Base-by-base conservation (phyloP, 2,329 filamentous ascomycete genomes). In the Proliferodiscus dingleyae region DNA sequence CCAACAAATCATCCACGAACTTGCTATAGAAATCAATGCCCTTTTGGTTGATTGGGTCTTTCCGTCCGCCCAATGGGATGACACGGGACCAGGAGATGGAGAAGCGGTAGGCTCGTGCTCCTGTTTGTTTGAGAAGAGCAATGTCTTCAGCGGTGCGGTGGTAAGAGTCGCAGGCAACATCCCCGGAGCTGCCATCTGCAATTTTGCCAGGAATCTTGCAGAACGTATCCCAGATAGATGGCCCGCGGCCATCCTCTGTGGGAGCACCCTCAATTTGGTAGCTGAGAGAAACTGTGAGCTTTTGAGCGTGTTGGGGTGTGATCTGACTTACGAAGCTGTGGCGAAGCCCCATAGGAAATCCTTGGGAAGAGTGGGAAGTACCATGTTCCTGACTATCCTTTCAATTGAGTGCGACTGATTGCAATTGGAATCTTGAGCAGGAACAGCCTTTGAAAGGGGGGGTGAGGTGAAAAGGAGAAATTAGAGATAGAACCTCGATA, bases 171-270 rank as follows among this genome's bases (percentile, higher is more conserved):
- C 89, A 95, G 29, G 89, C 88, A 34, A 87, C 77, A 41, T 80
- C 82, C 42, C 89, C 89, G 34, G 81, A 84, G 56, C 75, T 81
- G 47, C 80, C 83, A 59, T 87, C 85, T 45, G 87, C 87, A 59
- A 93, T 89, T 69, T 93, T 94, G 60, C 87, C 87, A 5, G 85
- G 81, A 43, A 80, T 83, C 52, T 78, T 78, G 68, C 85, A 90
- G 71, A 94, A 94, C n/a, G 78, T 83, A 68, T 95, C 89, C 89
- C 89, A 94, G 66, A 94, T 93, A 51, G 85, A 88, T 44, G 87
- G 82, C 18, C 79, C 85, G 53, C 88, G 85, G 54, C 88, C 89
- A 63, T 91, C 88, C 61, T 83, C 78, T 38, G 84, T 72, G 30
- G 76, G 72, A 38, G 81, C 81, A 47, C 89, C 89, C 71, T 95